Conservation (phyloP, 805 yeast genomes). For the Pichia kluyveri region DNA sequence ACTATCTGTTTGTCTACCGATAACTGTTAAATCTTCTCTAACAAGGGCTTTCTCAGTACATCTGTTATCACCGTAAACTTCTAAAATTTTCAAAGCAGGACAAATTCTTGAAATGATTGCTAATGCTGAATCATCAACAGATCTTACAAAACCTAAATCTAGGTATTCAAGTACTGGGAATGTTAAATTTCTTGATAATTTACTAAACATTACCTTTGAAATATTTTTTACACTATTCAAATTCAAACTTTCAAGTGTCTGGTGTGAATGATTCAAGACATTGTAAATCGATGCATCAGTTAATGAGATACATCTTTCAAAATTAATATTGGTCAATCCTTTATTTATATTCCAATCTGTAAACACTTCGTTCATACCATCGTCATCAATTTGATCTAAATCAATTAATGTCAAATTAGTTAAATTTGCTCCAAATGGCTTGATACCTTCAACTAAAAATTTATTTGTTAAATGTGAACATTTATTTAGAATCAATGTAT, state of each 20-base stretch:
- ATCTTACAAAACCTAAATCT: slow-evolving; percentile 74
- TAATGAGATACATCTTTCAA: slow-evolving; percentile 58
- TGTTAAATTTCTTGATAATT: slow-evolving; percentile 31
- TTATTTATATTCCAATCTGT: slow-evolving; percentile 43
- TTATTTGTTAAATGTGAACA: slow-evolving; percentile 66
- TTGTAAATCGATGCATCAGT: slow-evolving; percentile 56
- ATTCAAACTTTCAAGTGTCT: slow-evolving; percentile 59
- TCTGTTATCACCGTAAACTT: slow-evolving; percentile 73
- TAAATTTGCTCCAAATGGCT: slow-evolving; percentile 47
- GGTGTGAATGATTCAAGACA: slow-evolving; percentile 51
- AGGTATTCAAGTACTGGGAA: slow-evolving; percentile 57
- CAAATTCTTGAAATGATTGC: slow-evolving; percentile 50
- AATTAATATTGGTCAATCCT: slow-evolving; percentile 51
- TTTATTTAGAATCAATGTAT: slow-evolving; percentile 56
- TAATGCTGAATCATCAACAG: slow-evolving; percentile 63
- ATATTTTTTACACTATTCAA: slow-evolving; percentile 65
- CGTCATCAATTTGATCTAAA: slow-evolving; percentile 61
- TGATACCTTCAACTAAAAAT: slow-evolving; percentile 46
- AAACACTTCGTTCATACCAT: slow-evolving; percentile 54
- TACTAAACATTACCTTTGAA: slow-evolving; percentile 40
- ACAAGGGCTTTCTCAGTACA: slow-evolving; percentile 48
- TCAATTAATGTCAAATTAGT: slow-evolving; percentile 48
- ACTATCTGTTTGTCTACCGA: slow-evolving; percentile 69
- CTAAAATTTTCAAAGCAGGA: slow-evolving; percentile 53
- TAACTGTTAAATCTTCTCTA: slow-evolving; percentile 47